Evolutionary conservation across 371 early-diverging fungal genomes (phyloP).

Genomic region (Gilbertella persicaria): DNA sequence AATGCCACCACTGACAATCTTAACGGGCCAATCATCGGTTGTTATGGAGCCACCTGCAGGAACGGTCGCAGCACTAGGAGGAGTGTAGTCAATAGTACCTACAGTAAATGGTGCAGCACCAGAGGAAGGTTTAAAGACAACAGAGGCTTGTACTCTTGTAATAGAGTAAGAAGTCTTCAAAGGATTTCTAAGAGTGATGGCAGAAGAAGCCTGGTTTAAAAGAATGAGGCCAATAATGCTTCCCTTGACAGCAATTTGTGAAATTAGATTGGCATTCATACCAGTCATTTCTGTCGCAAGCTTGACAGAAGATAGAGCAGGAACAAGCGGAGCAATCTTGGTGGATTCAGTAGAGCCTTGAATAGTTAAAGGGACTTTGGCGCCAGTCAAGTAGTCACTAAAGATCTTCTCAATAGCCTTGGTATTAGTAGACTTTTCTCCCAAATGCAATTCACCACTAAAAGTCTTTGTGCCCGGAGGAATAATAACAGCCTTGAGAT

Average conservation of each 20-base stretch:
- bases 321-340: constrained; percentile 42
- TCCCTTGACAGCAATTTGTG: constrained; percentile 20
- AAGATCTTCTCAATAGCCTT: constrained; percentile 31
- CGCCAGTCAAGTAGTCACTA: constrained; percentile 39
- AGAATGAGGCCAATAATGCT: background rate
- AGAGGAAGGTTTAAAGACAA: constrained; percentile 3
- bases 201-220: constrained; percentile 20
- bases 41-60: constrained; percentile 9
- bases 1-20: too few species aligned
- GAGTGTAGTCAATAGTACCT: constrained; percentile 22
- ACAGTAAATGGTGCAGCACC: constrained; percentile 9
- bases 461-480: constrained; percentile 50
- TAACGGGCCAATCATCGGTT: constrained; percentile 14
- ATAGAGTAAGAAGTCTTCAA: constrained; percentile 41
- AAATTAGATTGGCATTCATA: constrained; percentile 44
- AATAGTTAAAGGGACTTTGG: constrained; percentile 44
- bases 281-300: constrained; percentile 48
- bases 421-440: constrained; percentile 20
- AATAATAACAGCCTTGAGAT: constrained; percentile 40
- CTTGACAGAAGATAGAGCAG: constrained; percentile 46
- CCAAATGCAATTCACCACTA: constrained; percentile 37
- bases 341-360: constrained; percentile 43
- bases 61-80: constrained; percentile 17
- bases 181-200: constrained; percentile 48
- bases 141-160: constrained; percentile 31